Evolutionary conservation across 495 filamentous ascomycete species (phyloP).

Genomic region (Neurospora sublineolata): DNA sequence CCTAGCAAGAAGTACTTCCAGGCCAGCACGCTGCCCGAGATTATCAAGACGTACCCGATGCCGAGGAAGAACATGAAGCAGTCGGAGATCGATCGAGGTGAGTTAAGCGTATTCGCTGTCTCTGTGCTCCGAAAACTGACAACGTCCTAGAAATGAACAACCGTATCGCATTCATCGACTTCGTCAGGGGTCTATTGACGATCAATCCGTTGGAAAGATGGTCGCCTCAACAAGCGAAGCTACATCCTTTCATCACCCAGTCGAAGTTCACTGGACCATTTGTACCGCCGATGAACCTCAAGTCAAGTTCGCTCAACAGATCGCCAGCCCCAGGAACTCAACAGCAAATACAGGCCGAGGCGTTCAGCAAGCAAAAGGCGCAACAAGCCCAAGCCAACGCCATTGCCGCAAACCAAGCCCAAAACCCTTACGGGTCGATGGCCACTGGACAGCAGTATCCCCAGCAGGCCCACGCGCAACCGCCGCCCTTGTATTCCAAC

Average conservation of each 20-base stretch:
- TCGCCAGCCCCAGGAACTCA: slow-evolving; percentile 94
- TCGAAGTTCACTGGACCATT: slow-evolving; percentile 94
- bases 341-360: slow-evolving; percentile 90
- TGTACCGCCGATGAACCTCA: slow-evolving; percentile 94
- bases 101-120: slow-evolving; percentile 10
- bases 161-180: slow-evolving; percentile 96
- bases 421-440: slow-evolving; percentile 35
- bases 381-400: slow-evolving; percentile 56
- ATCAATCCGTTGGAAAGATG: slow-evolving; percentile 96
- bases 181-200: slow-evolving; percentile 86
- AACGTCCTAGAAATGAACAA: slow-evolving; percentile 80
- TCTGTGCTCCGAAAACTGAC: not conserved
- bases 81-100: slow-evolving; percentile 90
- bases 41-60: slow-evolving; percentile 96
- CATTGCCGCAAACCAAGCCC: slow-evolving; percentile 43
- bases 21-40: slow-evolving; percentile 85
- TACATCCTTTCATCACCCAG: slow-evolving; percentile 98
- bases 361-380: slow-evolving; percentile 76
- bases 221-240: slow-evolving; percentile 94
- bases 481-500: slow-evolving; percentile 57
- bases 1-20: slow-evolving; percentile 99
- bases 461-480: slow-evolving; percentile 30
- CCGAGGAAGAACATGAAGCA: slow-evolving; percentile 99
- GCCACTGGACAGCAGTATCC: slow-evolving; percentile 28
- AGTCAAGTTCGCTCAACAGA: slow-evolving; percentile 66